These are phyloP conservation scores for Penicillium polonicum DNA, from an alignment of 2,329 filamentous ascomycete species.

Conservation along the genomic window DNA sequence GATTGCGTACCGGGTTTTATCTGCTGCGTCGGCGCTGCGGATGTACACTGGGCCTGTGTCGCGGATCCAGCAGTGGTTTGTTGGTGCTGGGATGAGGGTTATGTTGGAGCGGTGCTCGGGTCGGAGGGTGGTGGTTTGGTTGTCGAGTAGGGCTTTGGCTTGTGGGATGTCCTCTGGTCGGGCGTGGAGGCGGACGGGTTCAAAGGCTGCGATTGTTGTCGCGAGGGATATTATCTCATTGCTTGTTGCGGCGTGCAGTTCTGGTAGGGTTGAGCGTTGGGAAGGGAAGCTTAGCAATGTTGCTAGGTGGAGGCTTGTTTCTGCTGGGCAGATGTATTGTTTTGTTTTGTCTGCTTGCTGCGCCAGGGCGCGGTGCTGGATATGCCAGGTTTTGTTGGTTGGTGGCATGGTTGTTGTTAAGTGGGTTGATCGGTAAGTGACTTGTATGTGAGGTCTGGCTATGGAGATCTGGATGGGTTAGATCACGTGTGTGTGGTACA, in stretches of 20 bases:
- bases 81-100: constrained; percentile 18
- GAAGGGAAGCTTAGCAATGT: constrained; percentile 32
- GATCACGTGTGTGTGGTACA: background rate
- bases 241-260: constrained; percentile 21
- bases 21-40: constrained; percentile 8
- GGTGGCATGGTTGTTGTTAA: constrained; percentile 10
- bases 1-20: constrained; percentile 19
- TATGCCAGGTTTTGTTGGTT: constrained; percentile 13
- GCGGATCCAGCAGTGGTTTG: constrained; percentile 33
- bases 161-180: constrained; percentile 23
- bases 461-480: background rate
- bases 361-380: constrained; percentile 5
- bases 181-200: constrained; percentile 33
- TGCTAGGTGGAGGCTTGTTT: constrained; percentile 26
- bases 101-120: constrained; percentile 12
- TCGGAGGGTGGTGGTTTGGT: background rate
- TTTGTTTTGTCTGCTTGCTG: constrained; percentile 12
- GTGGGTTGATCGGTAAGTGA: background rate
- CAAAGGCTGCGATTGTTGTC: constrained; percentile 30
- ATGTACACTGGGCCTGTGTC: constrained; percentile 33
- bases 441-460: background rate
- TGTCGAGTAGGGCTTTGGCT: constrained; percentile 15
- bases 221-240: constrained; percentile 30
- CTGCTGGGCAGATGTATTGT: constrained; percentile 22
- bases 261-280: constrained; percentile 21